Evolutionary conservation across 495 filamentous ascomycete genomes (phyloP).

Genomic region (Podospora appendiculata): DNA sequence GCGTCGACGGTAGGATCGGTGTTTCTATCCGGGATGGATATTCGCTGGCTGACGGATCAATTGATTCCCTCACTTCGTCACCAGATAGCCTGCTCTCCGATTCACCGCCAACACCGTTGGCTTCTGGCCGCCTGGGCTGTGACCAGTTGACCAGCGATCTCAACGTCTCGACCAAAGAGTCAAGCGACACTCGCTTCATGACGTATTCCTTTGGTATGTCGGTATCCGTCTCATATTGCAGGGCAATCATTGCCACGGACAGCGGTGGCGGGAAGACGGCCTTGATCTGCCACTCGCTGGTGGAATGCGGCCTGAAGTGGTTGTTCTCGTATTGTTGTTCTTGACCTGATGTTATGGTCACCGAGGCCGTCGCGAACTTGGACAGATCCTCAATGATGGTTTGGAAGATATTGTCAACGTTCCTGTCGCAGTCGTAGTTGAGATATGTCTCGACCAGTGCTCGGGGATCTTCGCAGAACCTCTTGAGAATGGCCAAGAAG

Average conservation of each 20-base stretch:
- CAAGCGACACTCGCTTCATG: conserved; percentile 79
- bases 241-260: conserved; percentile 64
- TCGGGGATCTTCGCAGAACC: conserved; percentile 75
- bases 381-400: conserved; percentile 89
- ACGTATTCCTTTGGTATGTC: conserved; percentile 78
- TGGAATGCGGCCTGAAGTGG: conserved; percentile 49
- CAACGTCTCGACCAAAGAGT: conserved; percentile 79
- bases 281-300: conserved; percentile 71
- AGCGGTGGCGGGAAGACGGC: conserved; percentile 81
- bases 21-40: conserved; percentile 49
- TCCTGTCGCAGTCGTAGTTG: conserved; percentile 96
- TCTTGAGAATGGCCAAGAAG: conserved; percentile 77
- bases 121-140: conserved; percentile 61
- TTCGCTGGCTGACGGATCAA: conserved; percentile 56
- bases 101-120: conserved; percentile 39
- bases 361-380: conserved; percentile 66
- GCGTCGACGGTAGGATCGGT: conserved; percentile 61
- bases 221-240: conserved; percentile 49
- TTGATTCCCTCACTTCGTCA: conserved; percentile 73
- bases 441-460: conserved; percentile 94
- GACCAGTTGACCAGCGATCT: conserved; percentile 92
- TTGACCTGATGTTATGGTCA: conserved; percentile 63
- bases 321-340: conserved; percentile 81
- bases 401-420: conserved; percentile 96
- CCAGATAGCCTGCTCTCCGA: conserved; percentile 54